A percentile compares a stretch with the other conserved stretches of the same genome.
These are phyloP conservation scores for Melocanna baccifera DNA, from an alignment of 176 grass and related monocot species.

Conservation along the genomic window DNA sequence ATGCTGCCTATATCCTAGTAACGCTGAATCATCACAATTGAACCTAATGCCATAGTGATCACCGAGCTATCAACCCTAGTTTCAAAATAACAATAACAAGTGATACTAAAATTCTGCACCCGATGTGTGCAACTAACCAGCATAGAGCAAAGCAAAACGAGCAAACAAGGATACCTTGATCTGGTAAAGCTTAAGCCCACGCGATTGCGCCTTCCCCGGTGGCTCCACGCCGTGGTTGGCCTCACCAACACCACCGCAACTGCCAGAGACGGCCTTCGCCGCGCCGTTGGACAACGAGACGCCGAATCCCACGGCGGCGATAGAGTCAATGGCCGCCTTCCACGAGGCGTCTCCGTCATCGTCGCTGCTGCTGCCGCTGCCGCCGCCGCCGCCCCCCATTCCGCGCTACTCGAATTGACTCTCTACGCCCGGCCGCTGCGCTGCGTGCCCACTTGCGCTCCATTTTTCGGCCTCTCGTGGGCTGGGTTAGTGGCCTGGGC, in stretches of 20 bases:
- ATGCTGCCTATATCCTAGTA: neutral
- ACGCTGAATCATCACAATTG: neutral
- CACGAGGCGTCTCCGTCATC: constrained; percentile 80
- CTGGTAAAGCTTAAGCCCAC: constrained; percentile 86
- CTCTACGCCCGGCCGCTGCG: neutral
- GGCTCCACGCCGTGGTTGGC: constrained; percentile 16
- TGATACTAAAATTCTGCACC: neutral
- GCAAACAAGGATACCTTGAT: constrained; percentile 55
- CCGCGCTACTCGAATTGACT: neutral
- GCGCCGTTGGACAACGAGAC: constrained; percentile 39
- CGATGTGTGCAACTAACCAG: neutral
- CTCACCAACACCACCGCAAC: neutral
- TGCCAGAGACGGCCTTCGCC: constrained; percentile 19
- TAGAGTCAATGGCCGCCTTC: constrained; percentile 75
- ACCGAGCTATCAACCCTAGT: neutral
- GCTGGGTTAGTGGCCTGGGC: neutral
- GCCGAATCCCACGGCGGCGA: constrained; percentile 46
- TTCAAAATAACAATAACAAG: neutral
- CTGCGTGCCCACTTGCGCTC: neutral
- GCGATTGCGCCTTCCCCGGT: constrained; percentile 25
- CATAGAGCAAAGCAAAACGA: neutral
- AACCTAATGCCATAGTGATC: neutral
- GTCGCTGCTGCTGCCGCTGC: constrained; percentile 57
- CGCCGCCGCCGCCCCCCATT: constrained; percentile 38
- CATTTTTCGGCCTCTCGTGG: neutral